Evolutionary conservation across 1,284 basidiomycete genomes (phyloP).

Genomic region (Athelia sp.): DNA sequence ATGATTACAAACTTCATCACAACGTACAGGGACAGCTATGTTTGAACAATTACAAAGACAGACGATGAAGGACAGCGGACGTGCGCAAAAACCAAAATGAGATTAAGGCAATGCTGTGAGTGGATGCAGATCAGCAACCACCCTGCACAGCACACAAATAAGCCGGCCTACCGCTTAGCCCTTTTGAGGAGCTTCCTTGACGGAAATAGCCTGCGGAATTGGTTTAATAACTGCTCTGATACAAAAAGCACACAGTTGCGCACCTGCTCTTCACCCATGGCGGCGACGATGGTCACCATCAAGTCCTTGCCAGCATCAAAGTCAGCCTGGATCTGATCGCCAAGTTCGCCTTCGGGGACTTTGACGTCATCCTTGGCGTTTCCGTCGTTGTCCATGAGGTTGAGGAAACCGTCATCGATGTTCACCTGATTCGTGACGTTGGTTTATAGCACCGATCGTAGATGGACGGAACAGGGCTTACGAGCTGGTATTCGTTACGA

Average conservation of each 20-base stretch:
- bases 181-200: conserved; percentile 77
- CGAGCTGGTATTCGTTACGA: conserved; percentile 91
- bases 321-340: conserved; percentile 64
- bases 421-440: conserved; percentile 50
- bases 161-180: conserved; percentile 18
- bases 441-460: conserved; percentile 9
- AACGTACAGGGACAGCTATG: too few relatives aligned
- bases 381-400: conserved; percentile 89
- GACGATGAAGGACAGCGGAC: not conserved
- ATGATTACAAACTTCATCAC: too few relatives aligned
- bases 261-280: conserved; percentile 91
- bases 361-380: conserved; percentile 92
- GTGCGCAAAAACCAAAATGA: not conserved
- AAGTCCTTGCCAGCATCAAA: conserved; percentile 91
- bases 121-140: too few relatives aligned
- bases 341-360: conserved; percentile 85
- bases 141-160: not conserved
- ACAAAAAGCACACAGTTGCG: conserved; percentile 9
- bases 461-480: conserved; percentile 23
- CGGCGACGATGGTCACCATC: conserved; percentile 83
- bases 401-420: conserved; percentile 90
- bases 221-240: conserved; percentile 3
- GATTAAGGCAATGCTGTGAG: not conserved
- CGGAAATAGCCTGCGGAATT: conserved; percentile 67
- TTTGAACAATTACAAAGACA: too few relatives aligned